A percentile compares a stretch with the other conserved stretches of the same genome.
These are phyloP conservation scores for Malassezia sp. DNA, from an alignment of 1,284 basidiomycete species.

Conservation along the genomic window DNA sequence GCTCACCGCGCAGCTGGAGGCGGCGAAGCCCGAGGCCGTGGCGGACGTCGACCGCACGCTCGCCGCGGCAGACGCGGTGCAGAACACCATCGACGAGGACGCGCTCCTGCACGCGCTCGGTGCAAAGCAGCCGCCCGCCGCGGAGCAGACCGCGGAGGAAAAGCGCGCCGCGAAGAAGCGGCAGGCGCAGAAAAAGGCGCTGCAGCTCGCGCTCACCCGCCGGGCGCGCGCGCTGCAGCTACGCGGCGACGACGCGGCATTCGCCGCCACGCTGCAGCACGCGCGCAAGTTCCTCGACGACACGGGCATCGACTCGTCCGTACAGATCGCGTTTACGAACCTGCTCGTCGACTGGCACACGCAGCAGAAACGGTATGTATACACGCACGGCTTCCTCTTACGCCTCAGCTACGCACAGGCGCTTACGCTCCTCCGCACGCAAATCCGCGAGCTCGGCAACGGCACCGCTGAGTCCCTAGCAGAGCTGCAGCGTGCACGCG, in stretches of 20 bases:
- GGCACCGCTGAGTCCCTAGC: conserved; percentile 24
- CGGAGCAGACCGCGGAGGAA: conserved; percentile 38
- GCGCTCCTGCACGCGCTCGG: conserved; percentile 36
- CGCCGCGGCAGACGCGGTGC: conserved; percentile 30
- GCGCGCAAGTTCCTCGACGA: conserved; percentile 27
- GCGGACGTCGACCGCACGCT: conserved; percentile 22
- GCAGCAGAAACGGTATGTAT: conserved; percentile 23
- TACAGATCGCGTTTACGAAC: conserved; percentile 25
- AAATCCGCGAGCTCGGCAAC: conserved; percentile 35
- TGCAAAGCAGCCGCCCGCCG: conserved; percentile 26
- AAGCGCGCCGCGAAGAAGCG: conserved; percentile 34
- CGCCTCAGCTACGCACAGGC: conserved; percentile 38
- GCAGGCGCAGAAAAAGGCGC: conserved; percentile 36
- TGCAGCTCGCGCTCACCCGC: conserved; percentile 36
- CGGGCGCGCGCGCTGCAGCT: conserved; percentile 27
- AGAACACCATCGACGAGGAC: conserved; percentile 31
- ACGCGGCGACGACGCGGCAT: conserved; percentile 13
- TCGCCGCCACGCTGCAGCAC: conserved; percentile 18
- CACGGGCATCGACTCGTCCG: conserved; percentile 24
- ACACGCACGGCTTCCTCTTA: too few relatives aligned
- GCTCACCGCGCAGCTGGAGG: conserved; percentile 37
- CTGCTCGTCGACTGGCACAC: conserved; percentile 34
- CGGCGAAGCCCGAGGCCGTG: conserved; percentile 20
- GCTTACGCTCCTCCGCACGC: conserved; percentile 27
- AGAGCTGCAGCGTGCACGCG: conserved; percentile 28